Base-by-base conservation (phyloP, 2,329 filamentous ascomycete genomes). In the Triangularia setosa region DNA sequence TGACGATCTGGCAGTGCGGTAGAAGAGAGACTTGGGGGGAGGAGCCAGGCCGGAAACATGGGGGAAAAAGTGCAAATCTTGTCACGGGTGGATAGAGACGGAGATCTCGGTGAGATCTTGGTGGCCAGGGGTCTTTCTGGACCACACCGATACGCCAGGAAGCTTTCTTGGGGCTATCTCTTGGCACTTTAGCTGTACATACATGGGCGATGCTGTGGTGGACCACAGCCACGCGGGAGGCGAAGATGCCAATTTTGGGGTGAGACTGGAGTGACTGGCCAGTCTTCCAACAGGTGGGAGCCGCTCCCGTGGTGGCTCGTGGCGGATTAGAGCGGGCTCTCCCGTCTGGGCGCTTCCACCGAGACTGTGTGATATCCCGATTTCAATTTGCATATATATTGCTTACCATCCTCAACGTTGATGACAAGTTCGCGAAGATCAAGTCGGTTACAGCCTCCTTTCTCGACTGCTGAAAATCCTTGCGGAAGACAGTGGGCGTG, bases 341-440 rank as follows among this genome's bases (percentile, higher is more conserved):
- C 65, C 62, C 65, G 65, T 35, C 65, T 67, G 62, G 65, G 65
- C 62, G 52, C 40, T 56, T 28, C 25, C 58, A 33, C 52, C 60
- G 60, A 57, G 11, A 2, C 18, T 21, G 35, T 55, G n/a, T 14
- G 53, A 16, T 18, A 56, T 35, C 60, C 14, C 30, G 21, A 14
- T 6, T 56, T 35, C 11, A n/a, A 25, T 58, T 28, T 25, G 16
- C 21, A 48, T 21, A 24, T 44, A 44, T 59, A 40, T 59, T 24
- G 52, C 52, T 18, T 16, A 28, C 21, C 52, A 27, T 27, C 23
- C 52, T 21, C 6, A 7, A 18, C n/a, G 9, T 48, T 21, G 6
- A 23, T 48, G 40, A 21, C 40, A 9, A 28, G 52, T 55, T 28
- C 12, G n/a, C 24, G 27, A n/a, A 9, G 18, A 4, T 7, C 24